Base-by-base conservation (phyloP, 2,329 filamentous ascomycete genomes). In the Hypoxylon sp. region DNA sequence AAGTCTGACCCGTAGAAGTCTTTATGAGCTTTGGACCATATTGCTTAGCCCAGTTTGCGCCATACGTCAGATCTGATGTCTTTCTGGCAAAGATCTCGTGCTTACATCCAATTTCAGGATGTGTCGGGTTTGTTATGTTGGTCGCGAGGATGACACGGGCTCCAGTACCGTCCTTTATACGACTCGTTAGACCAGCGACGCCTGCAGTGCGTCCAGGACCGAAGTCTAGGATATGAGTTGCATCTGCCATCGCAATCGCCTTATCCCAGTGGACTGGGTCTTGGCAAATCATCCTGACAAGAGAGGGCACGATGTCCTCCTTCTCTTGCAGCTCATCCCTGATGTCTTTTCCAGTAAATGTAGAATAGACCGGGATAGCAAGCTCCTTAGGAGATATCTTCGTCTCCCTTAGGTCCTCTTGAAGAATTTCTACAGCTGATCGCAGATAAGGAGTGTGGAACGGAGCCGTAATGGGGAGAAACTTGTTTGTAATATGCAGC, bases 1-100 rank as follows among this genome's bases (percentile, higher is more conserved):
- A 68, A 8, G 59, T 68, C 22, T 20, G 64, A 5, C 74, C 76
- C 7, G 57, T 20, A 14, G 61, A 64, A 5, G 67, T 70, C 20
- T 72, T 66, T 14, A 74, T 65, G 7, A 77, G 48, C 20, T 59
- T 69, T 14, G 74, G 73, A 1, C 65, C 64, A 22, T 71, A 72
- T 33, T 71, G 35, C 22, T 73, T 53, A 10, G 64, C 67, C 76
- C 76, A 76, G 20, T 70, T 61, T 8, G 56, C 44, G 30, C 69
- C 61, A 6, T 70, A 71, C 7, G 48, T 88, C 68, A 92, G 88
- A 13, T 89, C 88, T 74, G 91, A 86, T 70, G 90, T 86, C 22
- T 92, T 89, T 60, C 90, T 87, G 74, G 91, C 89, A 73, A 92
- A 73, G 6, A 76, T 68, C 33, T 76, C 76, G 14, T 63, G 51